Evolutionary conservation across 1,139 yeast genomes (phyloP).

Genomic region (Citeromyces siamensis): DNA sequence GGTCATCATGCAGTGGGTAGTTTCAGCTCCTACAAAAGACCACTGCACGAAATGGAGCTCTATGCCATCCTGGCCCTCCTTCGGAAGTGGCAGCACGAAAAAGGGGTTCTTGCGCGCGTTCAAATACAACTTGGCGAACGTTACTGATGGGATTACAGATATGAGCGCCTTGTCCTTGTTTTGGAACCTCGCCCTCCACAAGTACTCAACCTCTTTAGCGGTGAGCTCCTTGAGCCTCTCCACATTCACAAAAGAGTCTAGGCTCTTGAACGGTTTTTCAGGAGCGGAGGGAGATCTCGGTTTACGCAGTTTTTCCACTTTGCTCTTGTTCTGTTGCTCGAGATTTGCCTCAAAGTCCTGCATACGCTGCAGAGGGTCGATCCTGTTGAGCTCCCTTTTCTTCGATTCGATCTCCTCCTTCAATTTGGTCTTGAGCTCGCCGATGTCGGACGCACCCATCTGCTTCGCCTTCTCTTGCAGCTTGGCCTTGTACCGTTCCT

Average conservation of each 20-base stretch:
- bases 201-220: constrained; percentile 54
- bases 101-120: constrained; percentile 68
- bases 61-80: constrained; percentile 23
- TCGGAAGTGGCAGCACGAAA: constrained; percentile 60
- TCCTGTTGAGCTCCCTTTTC: constrained; percentile 40
- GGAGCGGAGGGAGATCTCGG: constrained; percentile 39
- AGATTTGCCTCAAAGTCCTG: constrained; percentile 36
- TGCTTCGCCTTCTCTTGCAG: constrained; percentile 35
- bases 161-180: constrained; percentile 45
- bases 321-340: constrained; percentile 10
- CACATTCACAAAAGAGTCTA: constrained; percentile 58
- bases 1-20: constrained; percentile 85
- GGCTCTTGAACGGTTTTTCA: constrained; percentile 51
- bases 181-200: constrained; percentile 87
- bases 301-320: constrained; percentile 20
- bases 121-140: constrained; percentile 47
- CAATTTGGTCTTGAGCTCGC: constrained; percentile 50
- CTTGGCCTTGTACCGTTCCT: constrained; percentile 25
- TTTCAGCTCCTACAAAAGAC: constrained; percentile 77
- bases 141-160: constrained; percentile 46
- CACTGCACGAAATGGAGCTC: constrained; percentile 94
- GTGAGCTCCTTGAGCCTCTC: constrained; percentile 50
- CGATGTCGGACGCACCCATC: constrained; percentile 34
- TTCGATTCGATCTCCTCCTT: constrained; percentile 47
- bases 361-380: constrained; percentile 62